Percentiles rank a stretch among this genome's conserved stretches.
phyloP scores from a whole-genome alignment of 495 filamentous ascomycete species.

The Coniosporium apollinis region DNA sequence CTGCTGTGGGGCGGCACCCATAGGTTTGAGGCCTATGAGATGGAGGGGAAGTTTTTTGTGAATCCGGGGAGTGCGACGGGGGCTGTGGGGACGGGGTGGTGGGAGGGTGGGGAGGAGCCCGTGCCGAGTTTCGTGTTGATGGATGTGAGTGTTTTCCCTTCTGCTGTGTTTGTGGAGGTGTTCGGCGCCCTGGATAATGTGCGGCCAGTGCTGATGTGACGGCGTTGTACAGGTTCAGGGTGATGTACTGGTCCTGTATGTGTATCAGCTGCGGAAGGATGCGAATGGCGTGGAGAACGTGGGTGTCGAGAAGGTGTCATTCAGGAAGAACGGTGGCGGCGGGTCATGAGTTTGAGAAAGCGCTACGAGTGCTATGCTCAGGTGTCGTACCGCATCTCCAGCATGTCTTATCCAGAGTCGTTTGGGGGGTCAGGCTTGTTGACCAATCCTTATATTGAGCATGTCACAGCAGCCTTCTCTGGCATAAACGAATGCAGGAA shows the following conservation, averaged over 20 bases:
- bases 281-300: constrained; percentile 80
- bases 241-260: constrained; percentile 89
- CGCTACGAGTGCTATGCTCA: not conserved
- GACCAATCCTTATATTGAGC: too few species aligned
- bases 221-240: constrained; percentile 62
- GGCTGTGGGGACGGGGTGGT: constrained; percentile 58
- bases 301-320: constrained; percentile 93
- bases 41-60: constrained; percentile 97
- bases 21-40: constrained; percentile 93
- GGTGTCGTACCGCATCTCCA: too few species aligned
- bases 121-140: constrained; percentile 95
- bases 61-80: constrained; percentile 94
- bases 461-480: too few species aligned
- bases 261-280: constrained; percentile 89
- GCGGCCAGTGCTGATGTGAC: not conserved
- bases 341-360: not conserved
- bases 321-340: constrained; percentile 53
- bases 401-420: too few species aligned
- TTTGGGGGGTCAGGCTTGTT: too few species aligned
- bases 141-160: constrained; percentile 56
- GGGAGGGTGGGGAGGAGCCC: constrained; percentile 58
- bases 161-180: constrained; percentile 5
- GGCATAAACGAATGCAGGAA: too few species aligned
- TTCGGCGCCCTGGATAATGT: constrained; percentile 9
- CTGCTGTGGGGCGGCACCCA: constrained; percentile 96